Conservation (phyloP, 768 basidiomycete genomes). For the Podaxis sp. region DNA sequence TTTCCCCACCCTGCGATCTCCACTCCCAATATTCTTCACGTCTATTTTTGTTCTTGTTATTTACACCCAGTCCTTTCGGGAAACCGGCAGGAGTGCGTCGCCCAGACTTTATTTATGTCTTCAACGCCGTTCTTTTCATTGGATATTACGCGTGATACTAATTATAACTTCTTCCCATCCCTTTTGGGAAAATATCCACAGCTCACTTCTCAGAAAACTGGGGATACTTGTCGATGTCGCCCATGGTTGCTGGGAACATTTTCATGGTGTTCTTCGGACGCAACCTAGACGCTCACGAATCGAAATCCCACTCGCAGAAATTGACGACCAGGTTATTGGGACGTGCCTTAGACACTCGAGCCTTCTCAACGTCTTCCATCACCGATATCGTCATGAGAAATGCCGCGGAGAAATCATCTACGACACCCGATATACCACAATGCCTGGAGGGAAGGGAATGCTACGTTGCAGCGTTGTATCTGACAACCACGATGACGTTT, state of each 20-base stretch:
- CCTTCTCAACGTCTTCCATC: neutral
- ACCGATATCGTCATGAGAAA: neutral
- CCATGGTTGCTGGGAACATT: slow-evolving; percentile 76
- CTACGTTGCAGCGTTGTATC: slow-evolving; percentile 55
- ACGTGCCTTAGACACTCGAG: neutral
- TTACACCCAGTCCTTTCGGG: neutral
- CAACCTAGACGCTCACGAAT: slow-evolving; percentile 73
- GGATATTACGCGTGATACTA: neutral
- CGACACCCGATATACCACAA: slow-evolving; percentile 28
- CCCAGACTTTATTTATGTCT: neutral
- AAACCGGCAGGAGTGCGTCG: neutral
- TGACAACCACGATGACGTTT: slow-evolving; percentile 48
- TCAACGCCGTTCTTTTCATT: neutral
- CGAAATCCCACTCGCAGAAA: slow-evolving; percentile 5
- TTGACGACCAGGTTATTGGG: neutral
- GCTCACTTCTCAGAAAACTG: slow-evolving; percentile 76
- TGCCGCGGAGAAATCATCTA: neutral
- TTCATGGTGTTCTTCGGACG: slow-evolving; percentile 83
- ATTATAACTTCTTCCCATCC: slow-evolving; percentile 19
- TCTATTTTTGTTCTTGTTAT: neutral
- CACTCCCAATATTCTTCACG: neutral
- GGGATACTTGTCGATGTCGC: slow-evolving; percentile 75
- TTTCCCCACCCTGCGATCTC: neutral
- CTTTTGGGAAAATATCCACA: slow-evolving; percentile 11
- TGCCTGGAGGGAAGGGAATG: slow-evolving; percentile 60